Conservation (phyloP, 306 rosid species). For the Quercus engelmannii region DNA sequence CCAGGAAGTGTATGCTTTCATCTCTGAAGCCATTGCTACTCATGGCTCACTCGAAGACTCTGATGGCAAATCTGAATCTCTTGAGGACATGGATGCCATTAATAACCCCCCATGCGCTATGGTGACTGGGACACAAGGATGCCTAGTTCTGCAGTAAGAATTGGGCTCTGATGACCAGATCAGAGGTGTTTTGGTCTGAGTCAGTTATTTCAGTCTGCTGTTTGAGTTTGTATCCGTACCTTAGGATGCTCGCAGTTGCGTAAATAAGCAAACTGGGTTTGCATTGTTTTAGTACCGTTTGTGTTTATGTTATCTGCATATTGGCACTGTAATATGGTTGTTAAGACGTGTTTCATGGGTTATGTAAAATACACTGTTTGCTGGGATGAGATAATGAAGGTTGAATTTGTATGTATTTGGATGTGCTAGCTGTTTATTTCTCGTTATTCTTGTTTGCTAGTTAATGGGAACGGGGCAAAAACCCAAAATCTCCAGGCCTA, state of each 20-base stretch:
- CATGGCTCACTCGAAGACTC: neutral
- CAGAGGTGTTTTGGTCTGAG: conserved; percentile 9
- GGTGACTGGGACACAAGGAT: conserved; percentile 61
- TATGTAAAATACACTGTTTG: conserved; percentile 27
- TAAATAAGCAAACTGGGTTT: conserved; percentile 35
- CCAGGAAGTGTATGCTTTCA: conserved; percentile 69
- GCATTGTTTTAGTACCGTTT: conserved; percentile 9
- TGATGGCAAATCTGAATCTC: conserved; percentile 9
- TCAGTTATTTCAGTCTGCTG: conserved; percentile 28
- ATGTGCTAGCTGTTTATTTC: neutral
- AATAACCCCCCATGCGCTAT: conserved; percentile 30
- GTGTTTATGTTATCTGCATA: conserved; percentile 22
- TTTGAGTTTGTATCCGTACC: conserved; percentile 26
- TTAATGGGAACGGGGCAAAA: neutral
- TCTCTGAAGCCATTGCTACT: conserved; percentile 56
- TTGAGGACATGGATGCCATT: conserved; percentile 30
- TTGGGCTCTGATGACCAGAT: conserved; percentile 9
- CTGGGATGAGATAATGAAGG: conserved; percentile 5
- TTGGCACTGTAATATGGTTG: conserved; percentile 7
- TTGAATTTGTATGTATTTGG: neutral
- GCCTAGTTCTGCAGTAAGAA: conserved; percentile 62
- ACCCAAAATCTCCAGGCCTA: neutral
- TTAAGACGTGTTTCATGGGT: conserved; percentile 9
- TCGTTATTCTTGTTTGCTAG: neutral
- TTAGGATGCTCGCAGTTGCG: conserved; percentile 29